Conservation (phyloP, 2,329 filamentous ascomycete species). For the Aureobasidium sp. region DNA sequence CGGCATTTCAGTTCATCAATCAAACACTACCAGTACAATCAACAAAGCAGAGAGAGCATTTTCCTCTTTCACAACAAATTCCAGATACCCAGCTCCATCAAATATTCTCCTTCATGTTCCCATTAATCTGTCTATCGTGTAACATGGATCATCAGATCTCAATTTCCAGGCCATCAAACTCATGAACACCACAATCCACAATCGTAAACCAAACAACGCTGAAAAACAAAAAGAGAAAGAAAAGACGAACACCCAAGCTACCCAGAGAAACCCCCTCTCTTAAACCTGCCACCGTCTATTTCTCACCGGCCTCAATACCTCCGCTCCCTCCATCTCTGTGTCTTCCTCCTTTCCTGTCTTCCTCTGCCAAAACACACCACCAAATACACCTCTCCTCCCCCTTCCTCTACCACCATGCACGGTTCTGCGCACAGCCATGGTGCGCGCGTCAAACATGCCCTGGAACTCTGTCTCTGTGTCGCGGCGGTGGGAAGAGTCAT, state of each 20-base stretch:
- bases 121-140: background rate
- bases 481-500: background rate
- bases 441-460: background rate
- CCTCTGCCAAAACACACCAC: background rate
- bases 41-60: background rate
- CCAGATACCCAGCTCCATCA: background rate
- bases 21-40: background rate
- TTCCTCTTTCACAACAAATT: background rate
- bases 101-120: background rate
- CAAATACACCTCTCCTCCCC: background rate
- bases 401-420: background rate
- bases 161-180: background rate
- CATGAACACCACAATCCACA: background rate
- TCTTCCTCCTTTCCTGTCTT: background rate
- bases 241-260: no score
- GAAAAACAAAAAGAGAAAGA: no score
- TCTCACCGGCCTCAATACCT: background rate
- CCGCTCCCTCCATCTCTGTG: background rate
- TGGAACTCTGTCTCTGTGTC: background rate
- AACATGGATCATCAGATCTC: background rate
- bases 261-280: background rate
- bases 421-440: background rate
- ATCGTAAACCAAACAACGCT: background rate
- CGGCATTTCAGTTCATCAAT: background rate
- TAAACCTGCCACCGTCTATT: background rate